Base-by-base conservation (phyloP, 768 basidiomycete genomes). In the Dioszegia aurantiaca region DNA sequence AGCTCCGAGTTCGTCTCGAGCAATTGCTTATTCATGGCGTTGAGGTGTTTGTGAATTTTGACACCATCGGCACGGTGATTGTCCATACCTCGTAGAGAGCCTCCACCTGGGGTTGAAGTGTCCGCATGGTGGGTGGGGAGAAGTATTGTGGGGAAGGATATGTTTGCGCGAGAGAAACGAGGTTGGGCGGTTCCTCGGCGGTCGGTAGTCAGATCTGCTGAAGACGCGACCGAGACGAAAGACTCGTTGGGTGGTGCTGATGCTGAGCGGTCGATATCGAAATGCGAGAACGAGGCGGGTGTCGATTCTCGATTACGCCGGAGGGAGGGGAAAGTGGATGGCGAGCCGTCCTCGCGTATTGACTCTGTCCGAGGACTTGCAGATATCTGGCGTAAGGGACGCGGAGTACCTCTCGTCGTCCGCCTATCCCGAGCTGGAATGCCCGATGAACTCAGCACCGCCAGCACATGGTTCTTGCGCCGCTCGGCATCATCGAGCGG, bases 321-420 rank as follows among this genome's bases (percentile, higher is more conserved):
- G 33, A 51, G 36, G 19, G 48, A 51, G 24, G 48, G 48, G 21
- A 27, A 45, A 26, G 58, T 17, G 16, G 23, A 17, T 3, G 60
- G 49, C 9, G 52, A 46, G 6, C 59, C 62, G 51, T 66, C 64
- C 27, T 68, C 69, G 1, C 43, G 31, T 17, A 65, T 65, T 2
- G 65, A 70, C 39, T 65, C 61, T 10, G 65, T 49, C 16, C 51
- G 45, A 12, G 68, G 62, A 30, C 60, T 55, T 2, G 56, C 55
- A 4, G 66, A 65, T 17, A 65, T 68, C 37, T 64, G 46, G 14
- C 70, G 63, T 4, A 69, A 58, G 16, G 69, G 67, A 90, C 67
- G 69, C 33, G 72, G 69, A 4, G 69, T 73, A 4, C 67, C 67
- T 37, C 67, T 57, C 1, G 60, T 41, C 4, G 53, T 45, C 45